phyloP scores from a whole-genome alignment of 1,139 yeast genomes.

The Sugiyamaella japonica region DNA sequence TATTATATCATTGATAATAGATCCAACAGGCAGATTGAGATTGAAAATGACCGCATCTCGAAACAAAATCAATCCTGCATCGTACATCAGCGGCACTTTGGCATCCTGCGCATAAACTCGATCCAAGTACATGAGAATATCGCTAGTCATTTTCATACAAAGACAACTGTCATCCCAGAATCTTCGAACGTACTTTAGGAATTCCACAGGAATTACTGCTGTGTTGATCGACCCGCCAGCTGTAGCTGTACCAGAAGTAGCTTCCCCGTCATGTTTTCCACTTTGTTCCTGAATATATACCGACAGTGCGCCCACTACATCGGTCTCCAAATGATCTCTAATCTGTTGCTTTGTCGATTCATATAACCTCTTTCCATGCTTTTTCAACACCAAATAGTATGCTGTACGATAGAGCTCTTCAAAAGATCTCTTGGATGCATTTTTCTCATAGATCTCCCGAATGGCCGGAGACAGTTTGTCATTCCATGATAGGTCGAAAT shows the following conservation, averaged over 20 bases:
- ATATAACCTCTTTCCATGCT: constrained; percentile 69
- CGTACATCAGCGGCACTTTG: constrained; percentile 66
- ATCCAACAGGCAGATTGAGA: constrained; percentile 53
- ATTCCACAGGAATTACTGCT: constrained; percentile 29
- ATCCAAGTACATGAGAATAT: constrained; percentile 81
- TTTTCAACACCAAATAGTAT: constrained; percentile 73
- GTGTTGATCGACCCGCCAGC: background rate
- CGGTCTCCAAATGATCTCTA: constrained; percentile 48
- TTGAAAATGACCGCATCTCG: constrained; percentile 47
- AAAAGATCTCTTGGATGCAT: constrained; percentile 75
- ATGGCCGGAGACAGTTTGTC: constrained; percentile 68
- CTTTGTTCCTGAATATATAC: constrained; percentile 18
- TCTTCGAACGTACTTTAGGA: constrained; percentile 50
- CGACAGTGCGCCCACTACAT: constrained; percentile 32
- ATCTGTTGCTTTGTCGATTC: constrained; percentile 59
- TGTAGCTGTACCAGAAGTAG: background rate
- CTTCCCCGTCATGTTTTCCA: background rate
- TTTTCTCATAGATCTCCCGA: constrained; percentile 67
- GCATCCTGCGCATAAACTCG: constrained; percentile 80
- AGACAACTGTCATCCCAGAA: constrained; percentile 78
- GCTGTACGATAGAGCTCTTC: constrained; percentile 83
- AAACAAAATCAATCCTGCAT: constrained; percentile 68
- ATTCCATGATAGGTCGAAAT: constrained; percentile 70
- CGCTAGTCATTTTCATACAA: constrained; percentile 78
- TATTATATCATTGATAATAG: constrained; percentile 50